Percentiles rank a stretch among this genome's conserved stretches.
Conservation (phyloP, 1,284 basidiomycete genomes). For the Ustilago esculenta region DNA sequence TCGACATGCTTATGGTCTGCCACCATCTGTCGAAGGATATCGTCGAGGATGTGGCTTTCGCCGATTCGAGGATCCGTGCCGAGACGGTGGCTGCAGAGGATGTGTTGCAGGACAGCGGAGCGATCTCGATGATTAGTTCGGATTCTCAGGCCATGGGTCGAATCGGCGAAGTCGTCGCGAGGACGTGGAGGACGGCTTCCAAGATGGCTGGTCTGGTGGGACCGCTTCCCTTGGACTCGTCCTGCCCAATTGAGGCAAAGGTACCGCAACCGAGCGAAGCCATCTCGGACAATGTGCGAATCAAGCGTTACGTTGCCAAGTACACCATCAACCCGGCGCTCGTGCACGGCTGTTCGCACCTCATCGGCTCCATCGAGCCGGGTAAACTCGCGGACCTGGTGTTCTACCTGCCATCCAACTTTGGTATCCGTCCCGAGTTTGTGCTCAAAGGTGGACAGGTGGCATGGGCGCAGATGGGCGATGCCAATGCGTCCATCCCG, state of each 20-base stretch:
- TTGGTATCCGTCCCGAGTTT: conserved; percentile 90
- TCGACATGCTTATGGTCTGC: conserved; percentile 95
- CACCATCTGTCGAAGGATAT: conserved; percentile 66
- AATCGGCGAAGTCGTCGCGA: conserved; percentile 89
- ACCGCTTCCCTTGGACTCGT: conserved; percentile 69
- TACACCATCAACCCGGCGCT: conserved; percentile 98
- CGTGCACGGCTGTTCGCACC: conserved; percentile 87
- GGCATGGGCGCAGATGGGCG: conserved; percentile 89
- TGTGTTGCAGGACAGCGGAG: conserved; percentile 90
- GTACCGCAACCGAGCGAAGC: conserved; percentile 69
- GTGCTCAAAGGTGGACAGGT: conserved; percentile 95
- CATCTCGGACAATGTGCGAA: conserved; percentile 86
- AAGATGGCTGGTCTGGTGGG: conserved; percentile 88
- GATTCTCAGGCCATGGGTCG: conserved; percentile 96
- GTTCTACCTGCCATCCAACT: conserved; percentile 90
- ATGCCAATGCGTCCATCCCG: conserved; percentile 86
- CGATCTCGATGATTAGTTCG: conserved; percentile 92
- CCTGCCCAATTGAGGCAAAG: background rate
- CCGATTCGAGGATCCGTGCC: conserved; percentile 93
- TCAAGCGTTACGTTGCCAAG: conserved; percentile 95
- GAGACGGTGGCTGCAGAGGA: conserved; percentile 99
- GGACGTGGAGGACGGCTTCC: conserved; percentile 96
- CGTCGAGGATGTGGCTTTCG: conserved; percentile 92
- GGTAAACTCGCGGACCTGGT: conserved; percentile 92
- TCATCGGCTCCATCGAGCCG: conserved; percentile 83